These are phyloP conservation scores for Spathaspora sp. DNA, from an alignment of 805 yeast species.

Conservation along the genomic window DNA sequence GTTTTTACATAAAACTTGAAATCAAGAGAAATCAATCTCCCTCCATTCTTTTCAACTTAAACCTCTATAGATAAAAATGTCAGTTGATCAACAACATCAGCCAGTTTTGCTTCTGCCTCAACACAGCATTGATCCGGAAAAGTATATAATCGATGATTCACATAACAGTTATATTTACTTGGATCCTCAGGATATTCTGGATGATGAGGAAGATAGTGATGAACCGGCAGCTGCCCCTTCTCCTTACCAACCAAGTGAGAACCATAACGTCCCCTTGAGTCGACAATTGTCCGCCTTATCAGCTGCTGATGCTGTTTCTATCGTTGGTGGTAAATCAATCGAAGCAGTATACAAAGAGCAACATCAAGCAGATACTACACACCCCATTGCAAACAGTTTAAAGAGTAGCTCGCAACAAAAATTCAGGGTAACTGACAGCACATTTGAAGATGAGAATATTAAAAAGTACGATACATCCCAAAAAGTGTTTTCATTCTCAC, in stretches of 20 bases:
- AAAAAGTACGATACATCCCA: slow-evolving; percentile 16
- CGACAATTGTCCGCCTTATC: slow-evolving; percentile 18
- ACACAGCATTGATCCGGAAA: slow-evolving; percentile 5
- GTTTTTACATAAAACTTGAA: background rate
- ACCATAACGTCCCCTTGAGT: background rate
- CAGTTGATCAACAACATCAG: background rate
- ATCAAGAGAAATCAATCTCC: background rate
- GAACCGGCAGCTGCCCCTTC: background rate
- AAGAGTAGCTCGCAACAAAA: slow-evolving; percentile 14
- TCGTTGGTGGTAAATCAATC: slow-evolving; percentile 47
- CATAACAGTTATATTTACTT: slow-evolving; percentile 1
- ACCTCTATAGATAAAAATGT: background rate
- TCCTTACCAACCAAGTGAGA: slow-evolving; percentile 1
- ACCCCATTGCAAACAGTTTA: slow-evolving; percentile 11
- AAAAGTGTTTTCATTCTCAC: slow-evolving; percentile 51
- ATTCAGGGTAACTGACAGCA: slow-evolving; percentile 20
- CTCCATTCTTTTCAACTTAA: background rate
- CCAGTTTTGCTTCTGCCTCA: slow-evolving; percentile 6
- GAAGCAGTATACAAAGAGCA: slow-evolving; percentile 2
- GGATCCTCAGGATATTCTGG: slow-evolving; percentile 7
- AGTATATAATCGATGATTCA: background rate
- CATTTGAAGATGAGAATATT: slow-evolving; percentile 26
- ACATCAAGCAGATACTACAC: slow-evolving; percentile 4
- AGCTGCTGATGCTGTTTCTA: slow-evolving; percentile 37
- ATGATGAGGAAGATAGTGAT: slow-evolving; percentile 7